A percentile compares a stretch with the other conserved stretches of the same genome.
Evolutionary conservation across 208 protist species (phyloP).

Genomic region (Leishmania lainsoni): DNA sequence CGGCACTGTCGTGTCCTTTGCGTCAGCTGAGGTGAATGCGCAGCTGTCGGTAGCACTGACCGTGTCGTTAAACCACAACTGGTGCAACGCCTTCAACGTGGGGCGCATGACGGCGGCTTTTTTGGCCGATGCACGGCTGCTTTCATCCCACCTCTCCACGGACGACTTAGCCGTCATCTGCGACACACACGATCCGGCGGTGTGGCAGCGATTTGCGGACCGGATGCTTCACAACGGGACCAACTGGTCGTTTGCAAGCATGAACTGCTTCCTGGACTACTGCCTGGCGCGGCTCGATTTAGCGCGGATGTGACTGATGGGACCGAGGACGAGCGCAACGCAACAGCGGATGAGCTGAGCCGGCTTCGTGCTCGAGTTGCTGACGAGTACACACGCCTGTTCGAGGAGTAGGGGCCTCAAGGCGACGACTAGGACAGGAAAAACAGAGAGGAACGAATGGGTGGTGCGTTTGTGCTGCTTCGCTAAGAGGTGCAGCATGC

Average conservation of each 20-base stretch:
- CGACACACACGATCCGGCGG: conserved; percentile 32
- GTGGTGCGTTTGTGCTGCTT: neutral
- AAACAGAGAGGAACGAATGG: neutral
- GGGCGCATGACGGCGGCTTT: conserved; percentile 58
- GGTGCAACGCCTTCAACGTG: conserved; percentile 79
- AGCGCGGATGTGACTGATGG: neutral
- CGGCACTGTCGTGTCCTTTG: neutral
- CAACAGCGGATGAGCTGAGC: neutral
- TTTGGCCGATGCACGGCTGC: conserved; percentile 42
- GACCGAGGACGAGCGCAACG: conserved; percentile 7
- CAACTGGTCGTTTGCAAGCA: conserved; percentile 68
- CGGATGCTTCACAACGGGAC: conserved; percentile 52
- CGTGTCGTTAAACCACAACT: conserved; percentile 90
- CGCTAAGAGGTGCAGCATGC: neutral
- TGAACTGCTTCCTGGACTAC: conserved; percentile 52
- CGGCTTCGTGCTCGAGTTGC: neutral
- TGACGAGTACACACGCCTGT: conserved; percentile 1
- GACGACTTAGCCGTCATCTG: conserved; percentile 52
- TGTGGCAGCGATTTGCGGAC: conserved; percentile 56
- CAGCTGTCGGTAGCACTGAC: conserved; percentile 30
- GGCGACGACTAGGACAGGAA: neutral
- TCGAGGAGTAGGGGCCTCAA: neutral
- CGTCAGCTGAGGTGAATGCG: neutral
- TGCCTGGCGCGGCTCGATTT: conserved; percentile 4
- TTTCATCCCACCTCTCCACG: conserved; percentile 37